Conservation (phyloP, 805 yeast species). For the Geotrichum ghanense region DNA sequence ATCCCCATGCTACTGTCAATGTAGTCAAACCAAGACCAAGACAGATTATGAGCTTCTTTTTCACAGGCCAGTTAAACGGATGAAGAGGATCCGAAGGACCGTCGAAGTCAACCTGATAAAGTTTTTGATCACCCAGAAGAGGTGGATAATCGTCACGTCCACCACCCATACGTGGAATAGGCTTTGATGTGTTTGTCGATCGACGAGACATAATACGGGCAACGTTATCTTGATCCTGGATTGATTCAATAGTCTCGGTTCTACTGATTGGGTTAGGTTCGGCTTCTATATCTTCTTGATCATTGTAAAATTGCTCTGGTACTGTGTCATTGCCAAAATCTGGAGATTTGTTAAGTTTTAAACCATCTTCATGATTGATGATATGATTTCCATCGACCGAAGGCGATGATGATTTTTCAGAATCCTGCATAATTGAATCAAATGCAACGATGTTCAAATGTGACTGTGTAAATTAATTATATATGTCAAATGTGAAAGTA, state of each 20-base stretch:
- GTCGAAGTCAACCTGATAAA: slow-evolving; percentile 58
- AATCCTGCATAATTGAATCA: too few relatives aligned
- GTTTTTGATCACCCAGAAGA: slow-evolving; percentile 9
- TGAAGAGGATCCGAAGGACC: slow-evolving; percentile 71
- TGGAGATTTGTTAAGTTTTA: background rate
- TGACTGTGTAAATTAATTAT: too few relatives aligned
- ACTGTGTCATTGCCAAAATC: background rate
- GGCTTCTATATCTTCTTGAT: background rate
- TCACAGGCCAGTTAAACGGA: slow-evolving; percentile 66
- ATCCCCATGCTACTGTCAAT: slow-evolving; percentile 55
- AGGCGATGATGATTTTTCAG: background rate
- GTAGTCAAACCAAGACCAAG: slow-evolving; percentile 38
- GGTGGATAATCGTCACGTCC: slow-evolving; percentile 16
- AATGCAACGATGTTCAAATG: too few relatives aligned
- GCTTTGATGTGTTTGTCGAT: slow-evolving; percentile 8
- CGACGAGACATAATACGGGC: slow-evolving; percentile 13
- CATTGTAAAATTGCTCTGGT: background rate
- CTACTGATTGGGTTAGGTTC: background rate
- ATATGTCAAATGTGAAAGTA: too few relatives aligned
- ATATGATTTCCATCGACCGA: background rate
- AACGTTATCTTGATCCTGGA: slow-evolving; percentile 11
- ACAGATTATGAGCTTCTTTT: slow-evolving; percentile 36
- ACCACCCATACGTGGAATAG: slow-evolving; percentile 13
- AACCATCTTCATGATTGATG: background rate
- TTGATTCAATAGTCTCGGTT: background rate